Evolutionary conservation across 805 yeast species (phyloP).

Genomic region (Metschnikowia lachancei): DNA sequence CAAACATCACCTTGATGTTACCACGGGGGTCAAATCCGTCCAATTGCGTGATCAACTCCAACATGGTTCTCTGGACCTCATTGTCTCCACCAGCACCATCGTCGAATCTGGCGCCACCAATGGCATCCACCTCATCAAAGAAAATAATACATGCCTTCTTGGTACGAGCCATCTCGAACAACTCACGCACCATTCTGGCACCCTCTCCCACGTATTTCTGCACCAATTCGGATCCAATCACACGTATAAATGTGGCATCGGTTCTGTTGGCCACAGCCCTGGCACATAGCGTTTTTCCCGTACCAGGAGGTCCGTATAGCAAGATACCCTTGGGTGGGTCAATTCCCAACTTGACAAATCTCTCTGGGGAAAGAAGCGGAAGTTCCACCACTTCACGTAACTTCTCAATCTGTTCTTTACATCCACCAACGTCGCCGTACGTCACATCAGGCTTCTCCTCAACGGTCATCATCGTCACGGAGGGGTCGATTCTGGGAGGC

Average conservation of each 20-base stretch:
- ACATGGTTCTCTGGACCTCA: conserved; percentile 98
- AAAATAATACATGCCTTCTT: conserved; percentile 97
- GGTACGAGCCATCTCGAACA: conserved; percentile 98
- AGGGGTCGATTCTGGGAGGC: conserved; percentile 97
- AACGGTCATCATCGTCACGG: conserved; percentile 99
- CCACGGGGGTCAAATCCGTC: conserved; percentile 99
- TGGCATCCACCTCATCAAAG: conserved; percentile 98
- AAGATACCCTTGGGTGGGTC: conserved; percentile 99
- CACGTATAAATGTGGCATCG: conserved; percentile 97
- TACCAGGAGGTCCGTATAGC: conserved; percentile 97
- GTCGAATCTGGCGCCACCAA: conserved; percentile 99
- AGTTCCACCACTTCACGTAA: conserved; percentile 25
- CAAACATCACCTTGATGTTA: conserved; percentile 98
- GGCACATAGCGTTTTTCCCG: conserved; percentile 97
- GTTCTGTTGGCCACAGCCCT: conserved; percentile 99
- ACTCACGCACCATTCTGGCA: conserved; percentile 98
- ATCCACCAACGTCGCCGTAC: conserved; percentile 97
- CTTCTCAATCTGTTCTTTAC: conserved; percentile 91
- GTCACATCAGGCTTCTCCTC: conserved; percentile 99
- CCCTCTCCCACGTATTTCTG: conserved; percentile 99
- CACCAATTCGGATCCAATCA: conserved; percentile 96
- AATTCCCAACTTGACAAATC: conserved; percentile 94
- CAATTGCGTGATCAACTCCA: conserved; percentile 94
- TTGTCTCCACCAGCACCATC: conserved; percentile 99
- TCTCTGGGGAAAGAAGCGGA: conserved; percentile 75